Percentiles rank a stretch among this genome's conserved stretches.
Conservation (phyloP, 169 alveolate genomes). For the Plasmodium gonderi region DNA sequence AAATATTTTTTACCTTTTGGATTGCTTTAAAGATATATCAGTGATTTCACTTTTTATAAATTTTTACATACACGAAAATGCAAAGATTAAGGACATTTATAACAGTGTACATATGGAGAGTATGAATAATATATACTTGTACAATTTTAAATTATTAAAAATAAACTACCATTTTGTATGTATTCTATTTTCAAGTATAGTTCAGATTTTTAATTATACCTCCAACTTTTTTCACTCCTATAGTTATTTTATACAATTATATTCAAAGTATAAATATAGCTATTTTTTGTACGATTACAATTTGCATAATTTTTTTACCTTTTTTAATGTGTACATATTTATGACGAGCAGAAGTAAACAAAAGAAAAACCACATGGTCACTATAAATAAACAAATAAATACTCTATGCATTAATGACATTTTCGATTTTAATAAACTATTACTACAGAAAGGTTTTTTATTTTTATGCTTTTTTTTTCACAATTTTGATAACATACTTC, state of each 20-base stretch:
- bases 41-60: constrained; percentile 16
- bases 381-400: background rate
- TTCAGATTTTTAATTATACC: constrained; percentile 24
- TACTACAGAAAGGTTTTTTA: constrained; percentile 49
- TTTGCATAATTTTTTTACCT: constrained; percentile 17
- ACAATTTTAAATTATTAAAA: constrained; percentile 29
- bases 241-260: constrained; percentile 4
- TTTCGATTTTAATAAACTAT: constrained; percentile 22
- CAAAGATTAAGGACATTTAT: constrained; percentile 18
- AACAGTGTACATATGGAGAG: constrained; percentile 1
- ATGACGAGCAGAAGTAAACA: background rate
- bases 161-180: constrained; percentile 38
- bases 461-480: constrained; percentile 37
- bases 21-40: constrained; percentile 30
- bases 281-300: constrained; percentile 22
- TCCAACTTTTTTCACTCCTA: constrained; percentile 30
- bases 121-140: constrained; percentile 45
- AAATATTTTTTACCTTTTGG: constrained; percentile 15
- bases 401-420: constrained; percentile 15
- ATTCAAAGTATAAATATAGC: constrained; percentile 54
- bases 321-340: constrained; percentile 32
- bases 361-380: background rate
- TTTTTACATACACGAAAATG: constrained; percentile 22
- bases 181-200: background rate
- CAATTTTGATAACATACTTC: constrained; percentile 24